Evolutionary conservation across 1,284 basidiomycete genomes (phyloP).

Genomic region (Anthracocystis walkeri): DNA sequence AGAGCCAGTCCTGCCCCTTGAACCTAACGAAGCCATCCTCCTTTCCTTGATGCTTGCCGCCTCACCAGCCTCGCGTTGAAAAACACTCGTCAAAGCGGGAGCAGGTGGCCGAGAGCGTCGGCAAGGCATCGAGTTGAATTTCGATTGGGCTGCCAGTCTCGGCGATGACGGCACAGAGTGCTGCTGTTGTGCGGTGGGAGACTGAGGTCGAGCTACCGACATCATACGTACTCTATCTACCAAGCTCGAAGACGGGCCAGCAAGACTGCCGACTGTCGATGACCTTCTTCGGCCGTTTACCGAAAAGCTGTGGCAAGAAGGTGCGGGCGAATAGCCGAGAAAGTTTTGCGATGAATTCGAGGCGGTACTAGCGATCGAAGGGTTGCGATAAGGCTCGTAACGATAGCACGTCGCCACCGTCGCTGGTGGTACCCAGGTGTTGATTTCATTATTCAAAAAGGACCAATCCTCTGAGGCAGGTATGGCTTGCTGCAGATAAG

Average conservation of each 20-base stretch:
- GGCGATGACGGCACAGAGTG: constrained; percentile 9
- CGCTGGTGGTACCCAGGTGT: not conserved
- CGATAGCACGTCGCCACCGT: not conserved
- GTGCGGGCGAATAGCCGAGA: not conserved
- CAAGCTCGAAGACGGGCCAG: constrained; percentile 7
- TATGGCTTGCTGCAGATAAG: not conserved
- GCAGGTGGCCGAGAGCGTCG: constrained; percentile 6
- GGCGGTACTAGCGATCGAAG: constrained; percentile 13
- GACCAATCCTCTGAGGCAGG: constrained; percentile 7
- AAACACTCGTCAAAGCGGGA: not conserved
- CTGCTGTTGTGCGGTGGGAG: constrained; percentile 4
- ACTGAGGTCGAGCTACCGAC: constrained; percentile 7
- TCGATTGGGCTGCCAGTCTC: not conserved
- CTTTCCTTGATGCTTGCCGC: constrained; percentile 10
- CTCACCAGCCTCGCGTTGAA: not conserved
- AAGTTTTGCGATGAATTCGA: constrained; percentile 17
- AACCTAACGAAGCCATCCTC: constrained; percentile 12
- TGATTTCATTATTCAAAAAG: not conserved
- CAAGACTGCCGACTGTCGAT: constrained; percentile 16
- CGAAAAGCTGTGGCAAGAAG: not conserved
- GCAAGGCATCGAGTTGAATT: constrained; percentile 27
- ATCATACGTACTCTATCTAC: constrained; percentile 23
- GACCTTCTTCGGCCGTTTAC: constrained; percentile 16
- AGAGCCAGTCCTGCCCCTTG: not conserved
- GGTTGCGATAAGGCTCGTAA: constrained; percentile 19